These are phyloP conservation scores for Scheffersomyces cryptocercus DNA, from an alignment of 1,139 yeast species.

Conservation along the genomic window DNA sequence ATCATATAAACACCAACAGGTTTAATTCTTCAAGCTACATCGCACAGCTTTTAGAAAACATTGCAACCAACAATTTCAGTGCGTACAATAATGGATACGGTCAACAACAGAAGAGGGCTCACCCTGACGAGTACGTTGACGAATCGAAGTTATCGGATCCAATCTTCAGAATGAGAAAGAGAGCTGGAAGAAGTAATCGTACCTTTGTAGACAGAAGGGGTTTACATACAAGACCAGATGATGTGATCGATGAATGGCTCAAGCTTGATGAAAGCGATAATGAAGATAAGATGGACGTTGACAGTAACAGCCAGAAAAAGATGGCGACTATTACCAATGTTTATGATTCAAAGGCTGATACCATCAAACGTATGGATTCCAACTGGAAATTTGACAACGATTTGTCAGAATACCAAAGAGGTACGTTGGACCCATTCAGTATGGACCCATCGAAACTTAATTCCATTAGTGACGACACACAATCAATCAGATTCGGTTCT, in stretches of 20 bases:
- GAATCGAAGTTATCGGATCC: conserved; percentile 49
- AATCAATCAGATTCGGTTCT: conserved; percentile 86
- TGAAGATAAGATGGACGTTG: conserved; percentile 18
- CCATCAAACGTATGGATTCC: conserved; percentile 57
- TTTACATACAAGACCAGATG: conserved; percentile 33
- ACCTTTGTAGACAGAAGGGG: conserved; percentile 72
- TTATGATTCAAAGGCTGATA: conserved; percentile 61
- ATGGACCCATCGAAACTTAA: conserved; percentile 71
- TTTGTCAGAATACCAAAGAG: conserved; percentile 46
- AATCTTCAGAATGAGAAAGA: conserved; percentile 65
- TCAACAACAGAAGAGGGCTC: conserved; percentile 19
- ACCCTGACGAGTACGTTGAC: conserved; percentile 24
- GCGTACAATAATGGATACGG: conserved; percentile 49
- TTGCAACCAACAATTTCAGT: conserved; percentile 47
- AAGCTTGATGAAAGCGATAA: conserved; percentile 27
- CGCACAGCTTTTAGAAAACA: conserved; percentile 44
- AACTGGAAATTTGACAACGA: conserved; percentile 80
- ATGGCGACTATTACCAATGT: conserved; percentile 31
- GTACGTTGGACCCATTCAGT: conserved; percentile 54
- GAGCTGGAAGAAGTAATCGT: conserved; percentile 74
- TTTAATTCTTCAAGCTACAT: conserved; percentile 34
- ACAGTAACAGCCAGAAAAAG: conserved; percentile 1
- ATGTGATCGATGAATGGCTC: conserved; percentile 40
- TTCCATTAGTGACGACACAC: conserved; percentile 83
- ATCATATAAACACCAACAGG: conserved; percentile 26